Evolutionary conservation across 257 asterid genomes (phyloP).

Genomic region (Solanum infundibuliforme): DNA sequence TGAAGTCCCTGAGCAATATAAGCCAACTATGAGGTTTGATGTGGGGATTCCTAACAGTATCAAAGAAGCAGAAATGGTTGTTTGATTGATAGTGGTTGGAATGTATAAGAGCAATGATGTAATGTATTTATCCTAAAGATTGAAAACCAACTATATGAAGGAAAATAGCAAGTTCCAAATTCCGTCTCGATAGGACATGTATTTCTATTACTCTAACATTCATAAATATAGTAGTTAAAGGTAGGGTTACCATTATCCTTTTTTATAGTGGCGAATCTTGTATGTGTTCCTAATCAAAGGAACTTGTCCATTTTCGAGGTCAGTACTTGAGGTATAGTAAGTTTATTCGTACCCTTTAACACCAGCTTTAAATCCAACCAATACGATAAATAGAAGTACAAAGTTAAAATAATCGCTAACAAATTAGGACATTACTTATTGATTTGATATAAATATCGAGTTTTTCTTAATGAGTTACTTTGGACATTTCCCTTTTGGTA

Average conservation of each 20-base stretch:
- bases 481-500: not conserved
- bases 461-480: not conserved
- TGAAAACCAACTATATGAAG: not conserved
- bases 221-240: not conserved
- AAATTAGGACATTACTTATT: too few species aligned
- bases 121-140: not conserved
- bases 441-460: too few species aligned
- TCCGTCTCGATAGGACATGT: not conserved
- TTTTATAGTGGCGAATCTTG: not conserved
- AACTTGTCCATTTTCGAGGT: not conserved
- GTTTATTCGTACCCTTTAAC: too few species aligned
- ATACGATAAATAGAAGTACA: too few species aligned
- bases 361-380: too few species aligned
- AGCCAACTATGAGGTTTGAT: constrained; percentile 87
- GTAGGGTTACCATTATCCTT: not conserved
- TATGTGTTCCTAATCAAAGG: not conserved
- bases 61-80: constrained; percentile 92
- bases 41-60: constrained; percentile 67
- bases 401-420: too few species aligned
- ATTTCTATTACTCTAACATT: not conserved
- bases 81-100: constrained; percentile 16
- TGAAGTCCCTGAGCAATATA: constrained; percentile 70
- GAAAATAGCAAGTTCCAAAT: not conserved
- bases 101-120: not conserved
- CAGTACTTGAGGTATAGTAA: too few species aligned